phyloP scores from a whole-genome alignment of 2,329 filamentous ascomycete species.

The Fusarium avenaceum region DNA sequence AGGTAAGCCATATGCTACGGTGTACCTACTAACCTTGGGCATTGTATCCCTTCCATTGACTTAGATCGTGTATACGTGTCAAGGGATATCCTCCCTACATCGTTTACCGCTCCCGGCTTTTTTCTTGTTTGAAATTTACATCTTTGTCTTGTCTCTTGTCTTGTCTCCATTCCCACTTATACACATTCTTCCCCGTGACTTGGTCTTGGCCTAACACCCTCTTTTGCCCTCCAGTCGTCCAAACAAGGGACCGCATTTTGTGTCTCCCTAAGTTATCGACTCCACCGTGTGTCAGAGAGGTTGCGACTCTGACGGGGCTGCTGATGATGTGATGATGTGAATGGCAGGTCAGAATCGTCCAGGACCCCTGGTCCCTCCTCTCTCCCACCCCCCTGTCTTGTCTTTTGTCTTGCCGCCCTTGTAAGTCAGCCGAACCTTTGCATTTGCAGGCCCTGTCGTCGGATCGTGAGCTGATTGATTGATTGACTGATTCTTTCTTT shows the following conservation, averaged over 20 bases:
- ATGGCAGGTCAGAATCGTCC: conserved; percentile 15
- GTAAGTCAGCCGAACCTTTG: conserved; percentile 37
- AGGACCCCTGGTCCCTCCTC: conserved; percentile 34
- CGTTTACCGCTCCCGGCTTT: conserved; percentile 6
- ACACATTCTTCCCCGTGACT: conserved; percentile 25
- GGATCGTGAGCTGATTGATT: conserved; percentile 42
- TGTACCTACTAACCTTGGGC: too few species aligned
- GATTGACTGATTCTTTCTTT: conserved; percentile 41
- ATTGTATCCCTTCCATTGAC: conserved; percentile 2
- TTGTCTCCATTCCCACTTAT: conserved; percentile 16
- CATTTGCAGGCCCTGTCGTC: conserved; percentile 26
- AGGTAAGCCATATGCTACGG: background rate
- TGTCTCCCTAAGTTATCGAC: conserved; percentile 9
- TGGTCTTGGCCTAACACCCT: conserved; percentile 7
- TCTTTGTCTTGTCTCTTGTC: too few species aligned
- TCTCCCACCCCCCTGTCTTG: conserved; percentile 25
- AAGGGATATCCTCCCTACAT: conserved; percentile 34
- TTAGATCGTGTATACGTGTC: conserved; percentile 1
- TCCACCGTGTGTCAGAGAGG: conserved; percentile 29
- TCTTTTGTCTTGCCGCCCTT: conserved; percentile 36
- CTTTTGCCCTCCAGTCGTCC: conserved; percentile 18
- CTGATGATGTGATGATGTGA: conserved; percentile 10
- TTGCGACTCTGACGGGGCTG: background rate
- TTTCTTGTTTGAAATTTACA: too few species aligned
- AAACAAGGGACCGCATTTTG: conserved; percentile 14